Conservation (phyloP, 257 asterid species). For the Solanum chmielewskii region DNA sequence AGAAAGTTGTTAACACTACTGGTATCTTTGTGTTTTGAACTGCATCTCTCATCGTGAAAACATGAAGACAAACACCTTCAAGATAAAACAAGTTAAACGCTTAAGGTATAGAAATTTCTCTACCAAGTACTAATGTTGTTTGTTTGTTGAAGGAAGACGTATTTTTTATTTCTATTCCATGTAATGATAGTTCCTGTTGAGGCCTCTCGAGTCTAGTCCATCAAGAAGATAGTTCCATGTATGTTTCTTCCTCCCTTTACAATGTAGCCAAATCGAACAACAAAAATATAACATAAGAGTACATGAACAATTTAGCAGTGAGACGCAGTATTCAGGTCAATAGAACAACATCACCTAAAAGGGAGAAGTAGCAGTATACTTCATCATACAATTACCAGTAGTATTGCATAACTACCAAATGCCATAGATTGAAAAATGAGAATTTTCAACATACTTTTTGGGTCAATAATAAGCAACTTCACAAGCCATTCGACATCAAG, state of each 20-base stretch:
- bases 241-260: background rate
- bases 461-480: background rate
- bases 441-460: background rate
- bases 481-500: background rate
- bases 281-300: background rate
- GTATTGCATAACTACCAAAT: background rate
- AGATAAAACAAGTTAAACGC: background rate
- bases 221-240: background rate
- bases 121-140: background rate
- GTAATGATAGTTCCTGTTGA: background rate
- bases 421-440: background rate
- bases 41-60: background rate
- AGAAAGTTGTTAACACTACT: background rate
- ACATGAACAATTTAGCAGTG: background rate
- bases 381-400: background rate
- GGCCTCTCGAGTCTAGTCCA: background rate
- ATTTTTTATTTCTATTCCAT: background rate
- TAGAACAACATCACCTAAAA: background rate
- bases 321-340: background rate
- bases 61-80: background rate
- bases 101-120: background rate
- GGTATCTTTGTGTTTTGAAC: background rate
- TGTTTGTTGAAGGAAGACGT: background rate
- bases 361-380: background rate
- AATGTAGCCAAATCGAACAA: background rate